phyloP scores from a whole-genome alignment of 2,329 filamentous ascomycete genomes.

The Didymella keratinophila region DNA sequence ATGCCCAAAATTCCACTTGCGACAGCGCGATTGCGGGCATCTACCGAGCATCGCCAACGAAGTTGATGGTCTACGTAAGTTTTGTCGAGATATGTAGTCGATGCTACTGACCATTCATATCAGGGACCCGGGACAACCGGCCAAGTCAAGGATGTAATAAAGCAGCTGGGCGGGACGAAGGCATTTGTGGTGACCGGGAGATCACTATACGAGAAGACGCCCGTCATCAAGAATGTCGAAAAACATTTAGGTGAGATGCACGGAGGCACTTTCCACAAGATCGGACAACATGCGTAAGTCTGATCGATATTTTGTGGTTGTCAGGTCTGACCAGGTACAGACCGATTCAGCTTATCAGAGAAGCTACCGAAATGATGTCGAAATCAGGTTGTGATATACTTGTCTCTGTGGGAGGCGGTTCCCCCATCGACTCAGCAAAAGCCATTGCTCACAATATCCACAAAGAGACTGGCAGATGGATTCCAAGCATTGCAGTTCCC shows the following conservation, averaged over 20 bases:
- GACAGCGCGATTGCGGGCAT: constrained; percentile 45
- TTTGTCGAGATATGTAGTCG: background rate
- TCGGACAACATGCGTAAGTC: constrained; percentile 63
- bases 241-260: constrained; percentile 56
- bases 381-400: constrained; percentile 48
- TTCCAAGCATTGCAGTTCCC: constrained; percentile 50
- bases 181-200: constrained; percentile 65
- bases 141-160: constrained; percentile 42
- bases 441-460: constrained; percentile 51
- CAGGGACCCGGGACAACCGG: constrained; percentile 40
- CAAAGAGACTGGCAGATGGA: constrained; percentile 49
- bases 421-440: constrained; percentile 60
- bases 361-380: constrained; percentile 47
- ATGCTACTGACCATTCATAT: constrained; percentile 7
- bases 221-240: constrained; percentile 62
- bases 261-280: constrained; percentile 63
- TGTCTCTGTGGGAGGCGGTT: constrained; percentile 56
- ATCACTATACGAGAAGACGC: constrained; percentile 63
- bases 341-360: constrained; percentile 46
- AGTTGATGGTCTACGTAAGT: constrained; percentile 50
- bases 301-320: constrained; percentile 38
- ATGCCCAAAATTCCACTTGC: constrained; percentile 34
- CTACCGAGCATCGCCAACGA: constrained; percentile 48
- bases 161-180: constrained; percentile 53
- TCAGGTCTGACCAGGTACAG: constrained; percentile 30